These are phyloP conservation scores for Backusella australiensis DNA, from an alignment of 192 early-diverging fungal genomes.

Conservation along the genomic window DNA sequence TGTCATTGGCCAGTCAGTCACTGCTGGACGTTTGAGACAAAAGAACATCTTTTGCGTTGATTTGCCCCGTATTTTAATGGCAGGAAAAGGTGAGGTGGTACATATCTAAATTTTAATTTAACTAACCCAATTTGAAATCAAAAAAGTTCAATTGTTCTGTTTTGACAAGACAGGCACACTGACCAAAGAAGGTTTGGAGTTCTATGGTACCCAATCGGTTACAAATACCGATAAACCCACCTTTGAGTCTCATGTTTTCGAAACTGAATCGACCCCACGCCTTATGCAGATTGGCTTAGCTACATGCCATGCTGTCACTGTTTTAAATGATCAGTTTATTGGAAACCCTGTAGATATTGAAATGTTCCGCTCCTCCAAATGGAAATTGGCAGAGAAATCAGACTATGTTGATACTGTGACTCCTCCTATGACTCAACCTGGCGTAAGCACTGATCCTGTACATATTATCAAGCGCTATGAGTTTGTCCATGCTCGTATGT, in stretches of 20 bases:
- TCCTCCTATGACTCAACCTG: constrained; percentile 23
- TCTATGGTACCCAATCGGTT: constrained; percentile 40
- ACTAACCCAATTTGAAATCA: constrained; percentile 1
- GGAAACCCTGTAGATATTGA: constrained; percentile 68
- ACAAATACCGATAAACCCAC: neutral
- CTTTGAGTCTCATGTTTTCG: constrained; percentile 11
- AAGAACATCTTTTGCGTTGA: constrained; percentile 69
- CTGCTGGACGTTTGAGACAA: constrained; percentile 49
- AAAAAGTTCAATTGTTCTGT: constrained; percentile 62
- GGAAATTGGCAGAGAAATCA: constrained; percentile 30
- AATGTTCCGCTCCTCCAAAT: constrained; percentile 56
- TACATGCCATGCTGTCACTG: constrained; percentile 50
- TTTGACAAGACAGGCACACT: constrained; percentile 77
- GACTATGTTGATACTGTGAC: constrained; percentile 43
- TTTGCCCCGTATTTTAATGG: constrained; percentile 60
- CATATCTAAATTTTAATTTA: neutral
- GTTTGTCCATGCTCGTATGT: constrained; percentile 65
- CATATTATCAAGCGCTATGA: constrained; percentile 65
- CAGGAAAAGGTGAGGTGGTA: constrained; percentile 38
- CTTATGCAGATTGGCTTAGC: constrained; percentile 38
- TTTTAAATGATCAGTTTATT: constrained; percentile 45
- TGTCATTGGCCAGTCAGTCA: constrained; percentile 67
- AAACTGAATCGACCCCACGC: neutral
- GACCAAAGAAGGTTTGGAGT: constrained; percentile 71
- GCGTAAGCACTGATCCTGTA: constrained; percentile 21